Conservation (phyloP, 169 alveolate species). For the Eimeria falciformis region DNA sequence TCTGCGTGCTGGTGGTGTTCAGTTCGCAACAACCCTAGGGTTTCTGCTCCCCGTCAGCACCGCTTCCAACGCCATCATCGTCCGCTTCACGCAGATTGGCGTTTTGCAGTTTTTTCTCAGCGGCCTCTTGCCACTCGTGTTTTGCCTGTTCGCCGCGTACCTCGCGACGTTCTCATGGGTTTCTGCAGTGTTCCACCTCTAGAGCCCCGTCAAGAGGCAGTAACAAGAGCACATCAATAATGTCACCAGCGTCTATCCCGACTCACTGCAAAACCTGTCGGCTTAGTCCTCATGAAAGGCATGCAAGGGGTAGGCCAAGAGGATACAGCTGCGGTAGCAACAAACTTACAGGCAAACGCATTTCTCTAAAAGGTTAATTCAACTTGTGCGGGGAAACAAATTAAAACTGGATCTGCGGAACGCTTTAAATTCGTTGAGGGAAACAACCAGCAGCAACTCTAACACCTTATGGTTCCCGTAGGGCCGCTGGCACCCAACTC, state of each 20-base stretch:
- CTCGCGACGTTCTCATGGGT: conserved; percentile 26
- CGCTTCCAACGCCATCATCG: conserved; percentile 35
- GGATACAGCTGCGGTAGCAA: neutral
- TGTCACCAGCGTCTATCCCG: neutral
- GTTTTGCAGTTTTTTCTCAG: conserved; percentile 29
- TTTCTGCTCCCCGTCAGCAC: conserved; percentile 46
- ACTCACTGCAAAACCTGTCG: neutral
- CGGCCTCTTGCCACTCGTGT: conserved; percentile 5
- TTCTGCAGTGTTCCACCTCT: neutral
- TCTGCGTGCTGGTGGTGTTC: neutral
- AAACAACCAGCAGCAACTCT: too few relatives aligned
- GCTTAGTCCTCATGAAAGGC: neutral
- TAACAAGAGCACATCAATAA: neutral
- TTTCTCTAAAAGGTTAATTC: neutral
- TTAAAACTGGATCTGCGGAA: too few relatives aligned
- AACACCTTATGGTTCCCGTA: too few relatives aligned
- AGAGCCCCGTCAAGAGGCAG: neutral
- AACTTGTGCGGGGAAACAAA: neutral
- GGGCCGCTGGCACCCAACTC: too few relatives aligned
- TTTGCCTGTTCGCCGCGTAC: conserved; percentile 34
- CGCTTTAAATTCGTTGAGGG: too few relatives aligned
- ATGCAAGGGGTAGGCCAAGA: neutral
- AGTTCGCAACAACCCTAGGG: conserved; percentile 44
- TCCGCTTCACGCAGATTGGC: conserved; percentile 8
- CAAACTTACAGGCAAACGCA: neutral